Conservation (phyloP, 371 early-diverging fungal species). For the Mortierella sp. region DNA sequence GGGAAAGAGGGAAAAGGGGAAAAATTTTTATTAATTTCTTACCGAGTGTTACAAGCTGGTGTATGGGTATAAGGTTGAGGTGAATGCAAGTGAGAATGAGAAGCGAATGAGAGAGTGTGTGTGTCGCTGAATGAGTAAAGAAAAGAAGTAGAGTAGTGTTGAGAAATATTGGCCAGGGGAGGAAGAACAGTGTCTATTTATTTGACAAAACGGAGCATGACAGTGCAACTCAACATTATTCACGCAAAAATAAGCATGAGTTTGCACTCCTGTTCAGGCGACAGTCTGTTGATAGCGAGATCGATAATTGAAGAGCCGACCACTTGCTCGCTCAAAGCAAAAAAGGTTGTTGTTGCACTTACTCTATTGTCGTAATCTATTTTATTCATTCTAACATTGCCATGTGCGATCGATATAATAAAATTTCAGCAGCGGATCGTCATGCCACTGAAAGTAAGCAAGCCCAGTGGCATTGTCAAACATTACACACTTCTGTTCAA, state of each 20-base stretch:
- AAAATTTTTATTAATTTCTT: not conserved
- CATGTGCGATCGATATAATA: conserved; percentile 12
- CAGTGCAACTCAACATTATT: conserved; percentile 7
- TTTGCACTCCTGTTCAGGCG: conserved; percentile 4
- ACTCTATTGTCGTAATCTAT: not conserved
- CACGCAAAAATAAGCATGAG: conserved; percentile 3
- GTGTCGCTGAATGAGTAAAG: not conserved
- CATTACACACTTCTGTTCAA: no score
- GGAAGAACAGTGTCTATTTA: conserved; percentile 10
- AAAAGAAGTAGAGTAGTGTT: not conserved
- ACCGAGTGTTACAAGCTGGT: not conserved
- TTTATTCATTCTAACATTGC: not conserved
- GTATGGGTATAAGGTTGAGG: not conserved
- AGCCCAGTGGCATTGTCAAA: no score
- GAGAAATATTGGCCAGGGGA: not conserved
- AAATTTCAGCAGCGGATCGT: conserved; percentile 4
- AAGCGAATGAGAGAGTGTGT: not conserved
- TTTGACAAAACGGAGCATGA: conserved; percentile 8
- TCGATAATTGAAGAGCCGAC: conserved; percentile 14
- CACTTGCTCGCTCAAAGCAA: not conserved
- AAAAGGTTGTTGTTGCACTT: not conserved
- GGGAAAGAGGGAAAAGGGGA: not conserved
- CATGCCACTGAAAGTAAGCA: not conserved
- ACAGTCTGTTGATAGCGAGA: conserved; percentile 12
- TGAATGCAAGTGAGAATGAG: not conserved